A percentile compares a stretch with the other conserved stretches of the same genome.
phyloP scores from a whole-genome alignment of 192 early-diverging fungal genomes.

The Rhizoclosmatium globosum region DNA sequence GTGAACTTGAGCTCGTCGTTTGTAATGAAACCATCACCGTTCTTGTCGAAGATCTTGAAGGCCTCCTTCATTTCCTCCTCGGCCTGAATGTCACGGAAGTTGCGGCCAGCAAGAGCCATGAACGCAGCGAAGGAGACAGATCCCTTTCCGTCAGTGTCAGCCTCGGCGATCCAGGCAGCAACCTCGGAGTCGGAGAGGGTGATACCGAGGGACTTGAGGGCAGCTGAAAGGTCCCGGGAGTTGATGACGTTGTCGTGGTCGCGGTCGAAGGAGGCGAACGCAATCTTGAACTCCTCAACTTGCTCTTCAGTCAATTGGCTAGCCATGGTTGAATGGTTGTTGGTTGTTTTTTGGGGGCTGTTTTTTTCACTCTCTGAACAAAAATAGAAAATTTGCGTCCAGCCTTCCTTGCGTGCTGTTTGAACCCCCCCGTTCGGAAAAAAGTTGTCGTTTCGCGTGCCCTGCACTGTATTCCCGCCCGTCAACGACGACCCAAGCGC shows the following conservation, averaged over 20 bases:
- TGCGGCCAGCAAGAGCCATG: slow-evolving; percentile 89
- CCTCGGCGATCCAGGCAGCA: slow-evolving; percentile 92
- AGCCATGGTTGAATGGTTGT: slow-evolving; percentile 52
- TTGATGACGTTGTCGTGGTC: slow-evolving; percentile 89
- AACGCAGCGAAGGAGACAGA: slow-evolving; percentile 94
- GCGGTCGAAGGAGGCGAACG: slow-evolving; percentile 20
- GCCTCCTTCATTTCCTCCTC: slow-evolving; percentile 94
- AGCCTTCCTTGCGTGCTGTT: neutral
- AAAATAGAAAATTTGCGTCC: neutral
- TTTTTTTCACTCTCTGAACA: neutral
- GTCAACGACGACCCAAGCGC: neutral
- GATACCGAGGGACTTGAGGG: slow-evolving; percentile 63
- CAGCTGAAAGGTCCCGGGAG: slow-evolving; percentile 47
- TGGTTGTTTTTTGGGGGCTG: neutral
- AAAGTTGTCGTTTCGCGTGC: neutral
- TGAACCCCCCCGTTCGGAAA: too few relatives aligned
- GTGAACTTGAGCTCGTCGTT: slow-evolving; percentile 87
- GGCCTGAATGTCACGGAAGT: slow-evolving; percentile 76
- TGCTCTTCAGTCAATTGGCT: slow-evolving; percentile 82
- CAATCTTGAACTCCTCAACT: slow-evolving; percentile 54
- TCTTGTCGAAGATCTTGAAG: slow-evolving; percentile 96
- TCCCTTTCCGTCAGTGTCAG: slow-evolving; percentile 93
- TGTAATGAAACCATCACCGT: slow-evolving; percentile 89
- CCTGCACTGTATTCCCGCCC: neutral
- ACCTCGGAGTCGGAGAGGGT: slow-evolving; percentile 91